Evolutionary conservation across 192 early-diverging fungal species (phyloP).

Genomic region (Coemansia sp.): DNA sequence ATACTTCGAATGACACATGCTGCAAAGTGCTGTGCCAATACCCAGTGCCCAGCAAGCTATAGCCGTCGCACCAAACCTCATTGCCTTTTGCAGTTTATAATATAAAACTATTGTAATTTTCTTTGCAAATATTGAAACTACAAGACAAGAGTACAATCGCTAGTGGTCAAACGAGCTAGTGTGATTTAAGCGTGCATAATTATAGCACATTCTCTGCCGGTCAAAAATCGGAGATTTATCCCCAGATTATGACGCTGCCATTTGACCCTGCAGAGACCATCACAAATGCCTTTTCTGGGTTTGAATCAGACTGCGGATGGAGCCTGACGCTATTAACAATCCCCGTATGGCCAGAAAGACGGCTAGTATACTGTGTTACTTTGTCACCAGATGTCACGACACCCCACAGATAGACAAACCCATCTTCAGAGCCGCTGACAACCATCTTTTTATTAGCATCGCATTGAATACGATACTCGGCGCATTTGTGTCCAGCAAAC

Average conservation of each 20-base stretch:
- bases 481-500: conserved; percentile 81
- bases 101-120: neutral
- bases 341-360: conserved; percentile 34
- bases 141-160: neutral
- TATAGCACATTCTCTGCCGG: too few relatives aligned
- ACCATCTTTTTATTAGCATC: conserved; percentile 72
- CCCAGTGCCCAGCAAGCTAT: neutral
- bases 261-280: conserved; percentile 44
- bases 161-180: too few relatives aligned
- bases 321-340: conserved; percentile 43
- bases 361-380: neutral
- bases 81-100: neutral
- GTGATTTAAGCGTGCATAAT: too few relatives aligned
- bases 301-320: conserved; percentile 23
- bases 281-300: conserved; percentile 8
- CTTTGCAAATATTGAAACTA: neutral
- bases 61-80: neutral
- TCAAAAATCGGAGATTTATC: neutral
- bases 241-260: conserved; percentile 46
- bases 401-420: conserved; percentile 84
- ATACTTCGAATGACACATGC: conserved; percentile 44
- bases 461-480: conserved; percentile 72
- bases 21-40: neutral
- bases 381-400: conserved; percentile 59
- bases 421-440: conserved; percentile 88